phyloP scores from a whole-genome alignment of 169 alveolate genomes.

The Babesia divergens region DNA sequence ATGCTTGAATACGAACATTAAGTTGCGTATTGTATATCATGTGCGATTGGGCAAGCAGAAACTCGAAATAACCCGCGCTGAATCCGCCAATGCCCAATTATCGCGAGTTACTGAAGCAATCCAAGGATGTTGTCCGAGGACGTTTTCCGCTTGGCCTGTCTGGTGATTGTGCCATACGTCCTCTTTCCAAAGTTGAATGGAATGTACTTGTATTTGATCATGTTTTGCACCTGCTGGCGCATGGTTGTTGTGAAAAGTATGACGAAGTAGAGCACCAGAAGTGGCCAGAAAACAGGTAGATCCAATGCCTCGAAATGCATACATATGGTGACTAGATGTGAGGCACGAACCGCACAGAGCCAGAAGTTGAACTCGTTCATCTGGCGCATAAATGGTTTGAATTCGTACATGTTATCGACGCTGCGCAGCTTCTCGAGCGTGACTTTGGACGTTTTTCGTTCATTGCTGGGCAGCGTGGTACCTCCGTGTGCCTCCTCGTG shows the following conservation, averaged over 20 bases:
- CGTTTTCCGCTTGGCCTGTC: slow-evolving; percentile 1
- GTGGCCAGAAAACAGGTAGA: slow-evolving; percentile 90
- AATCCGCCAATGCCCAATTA: no score
- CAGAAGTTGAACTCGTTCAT: slow-evolving; percentile 86
- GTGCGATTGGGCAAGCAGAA: no score
- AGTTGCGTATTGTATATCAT: no score
- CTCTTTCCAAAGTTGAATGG: slow-evolving; percentile 72
- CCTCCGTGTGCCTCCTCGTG: slow-evolving; percentile 74
- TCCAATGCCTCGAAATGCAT: slow-evolving; percentile 77
- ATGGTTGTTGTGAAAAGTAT: slow-evolving; percentile 81
- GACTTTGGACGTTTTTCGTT: slow-evolving; percentile 5
- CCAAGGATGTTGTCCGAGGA: no score
- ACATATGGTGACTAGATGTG: slow-evolving; percentile 63
- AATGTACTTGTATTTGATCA: slow-evolving; percentile 77
- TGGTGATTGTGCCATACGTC: slow-evolving; percentile 28
- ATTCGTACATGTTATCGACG: slow-evolving; percentile 74
- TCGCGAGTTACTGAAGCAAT: no score
- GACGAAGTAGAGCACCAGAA: slow-evolving; percentile 82
- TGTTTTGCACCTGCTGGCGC: slow-evolving; percentile 83
- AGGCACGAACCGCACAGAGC: slow-evolving; percentile 77
- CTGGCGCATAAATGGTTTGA: slow-evolving; percentile 86
- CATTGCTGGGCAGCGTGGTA: slow-evolving; percentile 68
- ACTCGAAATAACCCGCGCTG: no score
- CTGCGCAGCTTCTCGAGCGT: not conserved
- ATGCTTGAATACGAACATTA: no score